A percentile compares a stretch with the other conserved stretches of the same genome.
phyloP scores from a whole-genome alignment of 805 yeast species.

The Cyberlindnera japonica region DNA sequence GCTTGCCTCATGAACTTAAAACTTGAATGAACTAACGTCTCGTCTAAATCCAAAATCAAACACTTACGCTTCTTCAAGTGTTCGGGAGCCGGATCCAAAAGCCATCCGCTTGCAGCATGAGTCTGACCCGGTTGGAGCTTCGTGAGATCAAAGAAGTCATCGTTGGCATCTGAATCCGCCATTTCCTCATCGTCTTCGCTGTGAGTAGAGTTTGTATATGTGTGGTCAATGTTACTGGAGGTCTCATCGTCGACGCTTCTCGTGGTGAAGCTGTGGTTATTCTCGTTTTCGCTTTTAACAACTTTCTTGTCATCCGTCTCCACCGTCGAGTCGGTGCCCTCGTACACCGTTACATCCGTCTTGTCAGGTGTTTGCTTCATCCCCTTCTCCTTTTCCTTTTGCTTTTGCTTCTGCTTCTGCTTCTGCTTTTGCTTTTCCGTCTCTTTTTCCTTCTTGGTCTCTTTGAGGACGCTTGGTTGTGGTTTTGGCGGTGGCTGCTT shows the following conservation, averaged over 20 bases:
- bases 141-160: conserved; percentile 52
- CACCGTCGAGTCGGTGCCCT: conserved; percentile 27
- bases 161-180: conserved; percentile 26
- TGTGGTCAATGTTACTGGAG: conserved; percentile 2
- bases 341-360: conserved; percentile 28
- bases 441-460: neutral
- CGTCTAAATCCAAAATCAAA: conserved; percentile 88
- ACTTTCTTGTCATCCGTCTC: conserved; percentile 14
- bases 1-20: conserved; percentile 90
- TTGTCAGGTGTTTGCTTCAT: conserved; percentile 7
- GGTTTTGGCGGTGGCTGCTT: neutral
- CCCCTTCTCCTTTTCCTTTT: neutral
- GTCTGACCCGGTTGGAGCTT: conserved; percentile 70
- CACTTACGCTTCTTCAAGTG: conserved; percentile 69
- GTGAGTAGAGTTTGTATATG: conserved; percentile 9
- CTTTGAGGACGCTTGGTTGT: neutral
- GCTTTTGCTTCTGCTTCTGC: too few relatives aligned
- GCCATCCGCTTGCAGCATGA: conserved; percentile 59
- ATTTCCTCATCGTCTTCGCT: conserved; percentile 22
- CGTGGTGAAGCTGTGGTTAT: conserved; percentile 7
- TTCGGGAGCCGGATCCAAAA: conserved; percentile 53
- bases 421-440: neutral
- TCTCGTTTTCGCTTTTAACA: neutral
- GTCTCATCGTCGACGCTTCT: conserved; percentile 8
- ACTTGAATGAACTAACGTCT: conserved; percentile 92